Conservation (phyloP, 257 asterid genomes). For the Forsythia viridissima region DNA sequence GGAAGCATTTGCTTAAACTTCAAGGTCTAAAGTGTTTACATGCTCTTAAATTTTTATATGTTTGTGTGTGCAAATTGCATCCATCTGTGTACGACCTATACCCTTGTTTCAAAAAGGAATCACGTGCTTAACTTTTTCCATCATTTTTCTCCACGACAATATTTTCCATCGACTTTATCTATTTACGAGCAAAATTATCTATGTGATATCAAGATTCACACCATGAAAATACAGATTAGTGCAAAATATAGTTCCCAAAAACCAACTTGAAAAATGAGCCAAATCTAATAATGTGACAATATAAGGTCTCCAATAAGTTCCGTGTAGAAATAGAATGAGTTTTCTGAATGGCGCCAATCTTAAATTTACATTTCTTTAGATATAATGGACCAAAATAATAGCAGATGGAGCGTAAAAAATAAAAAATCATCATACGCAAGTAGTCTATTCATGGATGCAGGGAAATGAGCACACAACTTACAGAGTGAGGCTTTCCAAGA, state of each 20-base stretch:
- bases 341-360: background rate
- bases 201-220: background rate
- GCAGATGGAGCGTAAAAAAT: background rate
- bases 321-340: background rate
- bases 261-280: background rate
- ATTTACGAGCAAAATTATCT: background rate
- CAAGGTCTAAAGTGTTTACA: background rate
- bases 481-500: conserved; percentile 72
- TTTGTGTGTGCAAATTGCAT: background rate
- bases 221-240: background rate
- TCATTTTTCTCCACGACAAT: background rate
- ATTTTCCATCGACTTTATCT: background rate
- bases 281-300: background rate
- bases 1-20: background rate
- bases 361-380: background rate
- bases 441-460: background rate
- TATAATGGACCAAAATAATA: background rate
- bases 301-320: background rate
- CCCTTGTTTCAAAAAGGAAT: background rate
- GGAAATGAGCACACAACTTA: conserved; percentile 34
- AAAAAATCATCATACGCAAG: background rate
- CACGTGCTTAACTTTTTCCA: background rate
- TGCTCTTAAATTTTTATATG: background rate
- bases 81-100: background rate
- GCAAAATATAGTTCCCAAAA: background rate